Evolutionary conservation across 768 basidiomycete genomes (phyloP), one percentile per base, ranked within the genome.

Genomic region (Mycena rosella): DNA sequence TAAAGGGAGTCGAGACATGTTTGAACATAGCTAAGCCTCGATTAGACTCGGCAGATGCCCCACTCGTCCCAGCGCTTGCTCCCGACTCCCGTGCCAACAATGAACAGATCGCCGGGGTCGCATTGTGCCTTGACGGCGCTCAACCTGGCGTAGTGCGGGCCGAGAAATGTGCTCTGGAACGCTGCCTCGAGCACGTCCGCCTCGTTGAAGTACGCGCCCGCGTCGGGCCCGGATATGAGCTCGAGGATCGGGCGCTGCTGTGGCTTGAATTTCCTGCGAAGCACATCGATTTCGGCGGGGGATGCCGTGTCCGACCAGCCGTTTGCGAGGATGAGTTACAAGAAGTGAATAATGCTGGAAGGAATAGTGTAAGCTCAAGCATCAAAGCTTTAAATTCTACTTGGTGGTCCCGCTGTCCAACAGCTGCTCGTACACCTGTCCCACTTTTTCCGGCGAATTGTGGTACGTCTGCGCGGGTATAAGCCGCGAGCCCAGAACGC

Each of bases 141-240:
- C n/a, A n/a, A n/a, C n/a, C n/a, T n/a, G n/a, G n/a, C n/a, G n/a
- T n/a, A n/a, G n/a, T n/a, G n/a, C n/a, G n/a, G n/a, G n/a, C n/a
- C n/a, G n/a, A n/a, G n/a, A n/a, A n/a, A n/a, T n/a, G n/a, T n/a
- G n/a, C n/a, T n/a, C 42, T 69, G 72, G 72, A 78, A 79, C 48
- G 77, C 63, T 2, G 69, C 63, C 66, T 81, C 79, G 15, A 73
- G 68, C 5, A 69, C n/a, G n/a, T n/a, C n/a, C n/a, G n/a, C n/a
- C n/a, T n/a, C n/a, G n/a, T n/a, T n/a, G n/a, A n/a, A n/a, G n/a
- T n/a, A n/a, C n/a, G n/a, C n/a, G n/a, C n/a, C n/a, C 32, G 75
- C 74, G 27, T 73, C 63, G 5, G 68, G 42, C 7, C 79, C 78
- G 5, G 78, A 69, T 38, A 80, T 56, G 6, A 67, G 63, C 42